Evolutionary conservation across 305 asterid genomes (phyloP), one percentile per base, ranked within the genome.

Genomic region (Petunia hybrid): DNA sequence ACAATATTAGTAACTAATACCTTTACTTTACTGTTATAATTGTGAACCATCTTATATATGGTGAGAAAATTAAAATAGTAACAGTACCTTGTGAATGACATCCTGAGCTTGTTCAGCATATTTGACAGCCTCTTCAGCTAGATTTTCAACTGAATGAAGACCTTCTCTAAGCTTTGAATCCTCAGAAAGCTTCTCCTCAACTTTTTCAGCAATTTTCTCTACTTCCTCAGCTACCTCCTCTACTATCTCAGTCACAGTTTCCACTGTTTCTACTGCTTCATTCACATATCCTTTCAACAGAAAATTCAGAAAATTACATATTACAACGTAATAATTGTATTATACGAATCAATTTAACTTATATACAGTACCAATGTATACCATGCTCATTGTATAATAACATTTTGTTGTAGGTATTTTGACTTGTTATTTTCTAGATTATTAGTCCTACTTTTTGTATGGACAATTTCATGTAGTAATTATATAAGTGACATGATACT

Each of bases 101-200:
- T 75, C 80, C 64, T 83, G 81, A 67, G 81, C 81, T 62, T 83
- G 60, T 51, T 83, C n/a, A 53, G 86, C 78, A 77, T 83, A 77
- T 57, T 65, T 63, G 16, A 71, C 86, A 12, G 83, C 86, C 62
- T 80, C 76, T 43, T 83, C 41, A 46, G 86, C 86, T 42, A 83
- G n/a, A 43, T 59, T 43, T 38, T 83, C 86, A 1, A 83, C 39
- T 7, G 86, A 83, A 71, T 71, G 73, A 71, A 83, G 81, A 45
- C 63, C 35, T 83, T 74, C 56, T 74, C 64, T 83, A 4, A 83
- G 22, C 78, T 83, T 73, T n/a, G 86, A 80, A 64, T 83, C 77
- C n/a, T 77, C 63, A 31, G 86, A 83, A 83, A 83, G 86, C 59
- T 83, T 83, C 74, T 75, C 42, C 67, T 83, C 86, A 36, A 83